Evolutionary conservation across 331 rosid species (phyloP), one percentile per base, ranked within the genome.

Genomic region (Quercus tomentella): DNA sequence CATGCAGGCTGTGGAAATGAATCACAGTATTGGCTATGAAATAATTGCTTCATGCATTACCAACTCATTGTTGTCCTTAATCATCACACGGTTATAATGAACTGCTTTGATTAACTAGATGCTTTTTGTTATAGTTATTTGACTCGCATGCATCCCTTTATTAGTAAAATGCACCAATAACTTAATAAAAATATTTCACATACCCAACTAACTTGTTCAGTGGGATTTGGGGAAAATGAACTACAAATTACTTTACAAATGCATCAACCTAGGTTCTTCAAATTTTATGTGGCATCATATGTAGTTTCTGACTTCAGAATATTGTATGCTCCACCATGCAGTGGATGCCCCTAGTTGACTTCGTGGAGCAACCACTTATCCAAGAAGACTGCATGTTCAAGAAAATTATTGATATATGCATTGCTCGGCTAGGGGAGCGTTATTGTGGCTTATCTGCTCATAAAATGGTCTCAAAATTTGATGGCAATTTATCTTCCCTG

Each of bases 341-440:
- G 97, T 95, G 99, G 99, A 93, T 95, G 98, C 92, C 99, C 5
- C 79, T 95, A 8, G 88, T 75, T 72, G 98, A 95, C 81, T 95
- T 91, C 88, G 89, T 93, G 70, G 84, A 91, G 84, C 99, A 95
- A 84, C 93, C 97, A 43, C 87, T 89, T 0, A 87, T 93, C 52
- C 86, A 88, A 84, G 99, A 89, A 81, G 99, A 95, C 76, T 56
- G 82, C 66, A 90, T 95, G 98, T 95, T 95, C 92, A 91, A 81
- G 89, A 90, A 83, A 84, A 82, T 95, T 21, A 83, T 90, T 3
- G 95, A 92, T 35, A 93, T 95, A 28, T 95, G 94, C 74, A 79
- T 95, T 5, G 98, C 96, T n/a, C 93, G 94, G 33, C 81, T 91
- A 1, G 94, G 95, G 76, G 79, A 87, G 71, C 88, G 68, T 37